Conservation (phyloP, 2,329 filamentous ascomycete genomes). For the Chrysoporthe austroafricana region DNA sequence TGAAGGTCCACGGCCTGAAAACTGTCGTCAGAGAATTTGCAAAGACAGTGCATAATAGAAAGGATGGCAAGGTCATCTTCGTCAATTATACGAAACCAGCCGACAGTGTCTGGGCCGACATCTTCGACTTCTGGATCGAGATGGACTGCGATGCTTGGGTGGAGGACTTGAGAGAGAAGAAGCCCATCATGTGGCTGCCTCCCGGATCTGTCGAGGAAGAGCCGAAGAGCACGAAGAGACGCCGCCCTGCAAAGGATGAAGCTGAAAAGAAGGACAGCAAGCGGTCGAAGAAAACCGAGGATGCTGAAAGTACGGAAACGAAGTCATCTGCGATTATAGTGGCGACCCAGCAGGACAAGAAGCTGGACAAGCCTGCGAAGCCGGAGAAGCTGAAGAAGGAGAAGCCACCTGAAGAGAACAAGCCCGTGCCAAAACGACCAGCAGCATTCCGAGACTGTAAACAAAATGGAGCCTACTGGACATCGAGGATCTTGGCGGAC, state of each 20-base stretch:
- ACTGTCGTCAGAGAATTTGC: slow-evolving; percentile 73
- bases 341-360: slow-evolving; percentile 8
- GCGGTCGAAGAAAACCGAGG: slow-evolving; percentile 41
- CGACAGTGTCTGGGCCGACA: slow-evolving; percentile 72
- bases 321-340: slow-evolving; percentile 10
- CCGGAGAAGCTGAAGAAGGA: slow-evolving; percentile 33
- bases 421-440: slow-evolving; percentile 43
- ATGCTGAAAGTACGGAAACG: slow-evolving; percentile 32
- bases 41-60: slow-evolving; percentile 67
- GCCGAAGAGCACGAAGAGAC: slow-evolving; percentile 39
- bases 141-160: slow-evolving; percentile 80
- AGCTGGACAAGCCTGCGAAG: slow-evolving; percentile 19
- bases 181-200: slow-evolving; percentile 63
- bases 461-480: slow-evolving; percentile 49
- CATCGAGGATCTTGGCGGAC: slow-evolving; percentile 46
- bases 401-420: slow-evolving; percentile 32
- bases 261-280: slow-evolving; percentile 30
- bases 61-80: slow-evolving; percentile 70
- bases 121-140: slow-evolving; percentile 75
- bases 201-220: slow-evolving; percentile 49
- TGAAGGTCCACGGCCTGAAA: slow-evolving; percentile 73
- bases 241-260: slow-evolving; percentile 38
- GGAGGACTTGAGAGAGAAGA: slow-evolving; percentile 60
- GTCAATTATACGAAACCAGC: slow-evolving; percentile 74
- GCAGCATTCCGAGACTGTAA: slow-evolving; percentile 51